Conservation (phyloP, 2,329 filamentous ascomycete species). For the Akanthomyces lecanii region DNA sequence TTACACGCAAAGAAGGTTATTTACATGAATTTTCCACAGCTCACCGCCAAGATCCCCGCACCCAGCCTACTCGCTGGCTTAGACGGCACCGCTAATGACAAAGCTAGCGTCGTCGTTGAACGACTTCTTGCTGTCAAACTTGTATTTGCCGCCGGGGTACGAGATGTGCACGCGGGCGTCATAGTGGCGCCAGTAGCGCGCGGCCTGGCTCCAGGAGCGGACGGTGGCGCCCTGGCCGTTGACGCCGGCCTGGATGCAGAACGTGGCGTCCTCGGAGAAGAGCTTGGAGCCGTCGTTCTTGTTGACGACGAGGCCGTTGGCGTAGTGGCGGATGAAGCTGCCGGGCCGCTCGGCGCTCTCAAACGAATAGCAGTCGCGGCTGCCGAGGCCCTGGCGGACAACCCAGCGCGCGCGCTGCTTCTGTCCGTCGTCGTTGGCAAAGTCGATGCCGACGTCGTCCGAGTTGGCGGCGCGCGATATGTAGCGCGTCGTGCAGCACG, state of each 20-base stretch:
- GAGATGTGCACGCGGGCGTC: constrained; percentile 38
- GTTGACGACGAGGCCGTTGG: constrained; percentile 47
- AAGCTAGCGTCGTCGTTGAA: constrained; percentile 55
- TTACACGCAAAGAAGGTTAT: not conserved
- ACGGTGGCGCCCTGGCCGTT: constrained; percentile 49
- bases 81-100: constrained; percentile 29
- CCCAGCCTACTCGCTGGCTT: not conserved
- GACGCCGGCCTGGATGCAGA: constrained; percentile 52
- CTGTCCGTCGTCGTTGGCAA: constrained; percentile 46
- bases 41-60: not conserved
- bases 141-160: constrained; percentile 50
- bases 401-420: constrained; percentile 51
- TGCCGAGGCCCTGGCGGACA: constrained; percentile 51
- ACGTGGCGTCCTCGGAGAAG: constrained; percentile 59
- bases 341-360: constrained; percentile 56
- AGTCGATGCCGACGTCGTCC: constrained; percentile 46
- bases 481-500: constrained; percentile 51
- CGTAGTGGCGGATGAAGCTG: constrained; percentile 53
- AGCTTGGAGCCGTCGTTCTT: constrained; percentile 51
- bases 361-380: constrained; percentile 56
- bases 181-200: constrained; percentile 54
- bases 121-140: constrained; percentile 43
- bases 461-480: constrained; percentile 47
- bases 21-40: not conserved
- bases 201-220: constrained; percentile 56